Percentiles rank a stretch among this genome's conserved stretches.
Evolutionary conservation across 2,329 filamentous ascomycete species (phyloP).

Genomic region (Penicillium hordei): DNA sequence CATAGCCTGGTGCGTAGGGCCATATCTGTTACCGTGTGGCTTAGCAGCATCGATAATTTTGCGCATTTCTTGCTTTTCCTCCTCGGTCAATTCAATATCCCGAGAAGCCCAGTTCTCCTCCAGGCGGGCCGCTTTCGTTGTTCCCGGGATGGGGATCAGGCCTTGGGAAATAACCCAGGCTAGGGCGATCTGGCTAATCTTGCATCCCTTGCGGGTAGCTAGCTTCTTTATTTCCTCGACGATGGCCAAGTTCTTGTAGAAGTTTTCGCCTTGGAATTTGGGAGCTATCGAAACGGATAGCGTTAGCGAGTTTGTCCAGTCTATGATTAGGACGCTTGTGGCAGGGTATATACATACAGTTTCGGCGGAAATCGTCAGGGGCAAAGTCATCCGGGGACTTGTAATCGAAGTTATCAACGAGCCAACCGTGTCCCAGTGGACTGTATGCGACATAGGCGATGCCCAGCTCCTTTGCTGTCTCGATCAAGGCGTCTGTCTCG

Average conservation of each 20-base stretch:
- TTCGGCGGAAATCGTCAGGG: constrained; percentile 43
- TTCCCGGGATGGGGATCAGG: constrained; percentile 50
- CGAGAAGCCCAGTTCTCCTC: constrained; percentile 45
- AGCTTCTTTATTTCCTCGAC: constrained; percentile 46
- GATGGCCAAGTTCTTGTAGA: constrained; percentile 46
- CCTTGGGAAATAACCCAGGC: constrained; percentile 45
- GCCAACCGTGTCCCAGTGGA: constrained; percentile 50
- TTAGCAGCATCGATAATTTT: constrained; percentile 41
- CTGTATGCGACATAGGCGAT: constrained; percentile 50
- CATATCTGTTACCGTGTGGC: constrained; percentile 40
- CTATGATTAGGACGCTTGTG: not conserved
- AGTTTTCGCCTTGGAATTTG: constrained; percentile 47
- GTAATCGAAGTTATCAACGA: constrained; percentile 47
- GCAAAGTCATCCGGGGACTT: constrained; percentile 50
- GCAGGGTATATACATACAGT: constrained; percentile 25
- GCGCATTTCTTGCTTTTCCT: constrained; percentile 44
- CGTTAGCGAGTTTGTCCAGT: not conserved
- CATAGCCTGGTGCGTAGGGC: constrained; percentile 22
- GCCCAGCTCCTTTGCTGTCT: constrained; percentile 43
- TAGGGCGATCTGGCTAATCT: constrained; percentile 39
- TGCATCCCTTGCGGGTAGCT: constrained; percentile 37
- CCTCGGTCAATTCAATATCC: constrained; percentile 38
- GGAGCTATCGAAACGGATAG: constrained; percentile 13
- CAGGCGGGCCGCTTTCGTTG: constrained; percentile 42
- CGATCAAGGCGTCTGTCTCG: constrained; percentile 44